Conservation (phyloP, 2,329 filamentous ascomycete species). For the Exophiala alcalophila region DNA sequence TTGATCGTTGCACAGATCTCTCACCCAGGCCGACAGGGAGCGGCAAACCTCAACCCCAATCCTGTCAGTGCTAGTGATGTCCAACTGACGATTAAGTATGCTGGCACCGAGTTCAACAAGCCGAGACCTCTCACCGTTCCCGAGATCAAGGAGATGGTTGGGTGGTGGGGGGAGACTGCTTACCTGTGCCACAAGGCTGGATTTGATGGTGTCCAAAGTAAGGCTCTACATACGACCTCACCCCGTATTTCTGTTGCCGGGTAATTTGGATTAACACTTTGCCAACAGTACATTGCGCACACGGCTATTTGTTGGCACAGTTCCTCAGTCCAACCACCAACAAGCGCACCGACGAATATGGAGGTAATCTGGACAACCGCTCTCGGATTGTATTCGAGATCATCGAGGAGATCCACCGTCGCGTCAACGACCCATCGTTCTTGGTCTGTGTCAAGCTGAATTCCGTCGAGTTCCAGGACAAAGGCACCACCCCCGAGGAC, state of each 20-base stretch:
- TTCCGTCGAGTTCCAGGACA: constrained; percentile 29
- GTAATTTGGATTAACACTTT: neutral
- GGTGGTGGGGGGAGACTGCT: constrained; percentile 21
- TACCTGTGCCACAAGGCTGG: constrained; percentile 27
- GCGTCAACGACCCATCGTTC: constrained; percentile 22
- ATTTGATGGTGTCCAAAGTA: constrained; percentile 28
- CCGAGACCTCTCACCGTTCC: constrained; percentile 34
- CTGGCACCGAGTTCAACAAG: constrained; percentile 37
- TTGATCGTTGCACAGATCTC: constrained; percentile 60
- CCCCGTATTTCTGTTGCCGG: neutral
- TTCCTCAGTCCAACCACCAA: constrained; percentile 32
- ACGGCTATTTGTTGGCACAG: constrained; percentile 33
- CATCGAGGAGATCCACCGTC: constrained; percentile 31
- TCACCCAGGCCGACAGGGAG: constrained; percentile 61
- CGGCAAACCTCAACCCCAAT: constrained; percentile 45
- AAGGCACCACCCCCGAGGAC: constrained; percentile 26
- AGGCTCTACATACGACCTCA: too few species aligned
- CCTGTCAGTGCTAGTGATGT: constrained; percentile 54
- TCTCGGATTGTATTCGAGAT: constrained; percentile 59
- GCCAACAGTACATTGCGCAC: constrained; percentile 29
- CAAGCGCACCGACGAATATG: constrained; percentile 31
- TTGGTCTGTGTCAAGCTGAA: constrained; percentile 28
- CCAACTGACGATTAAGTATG: constrained; percentile 40
- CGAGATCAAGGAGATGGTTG: constrained; percentile 28
- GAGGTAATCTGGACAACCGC: constrained; percentile 62